These are phyloP conservation scores for Pythium phragmitis DNA, from an alignment of 352 stramenopile genomes.

Conservation along the genomic window DNA sequence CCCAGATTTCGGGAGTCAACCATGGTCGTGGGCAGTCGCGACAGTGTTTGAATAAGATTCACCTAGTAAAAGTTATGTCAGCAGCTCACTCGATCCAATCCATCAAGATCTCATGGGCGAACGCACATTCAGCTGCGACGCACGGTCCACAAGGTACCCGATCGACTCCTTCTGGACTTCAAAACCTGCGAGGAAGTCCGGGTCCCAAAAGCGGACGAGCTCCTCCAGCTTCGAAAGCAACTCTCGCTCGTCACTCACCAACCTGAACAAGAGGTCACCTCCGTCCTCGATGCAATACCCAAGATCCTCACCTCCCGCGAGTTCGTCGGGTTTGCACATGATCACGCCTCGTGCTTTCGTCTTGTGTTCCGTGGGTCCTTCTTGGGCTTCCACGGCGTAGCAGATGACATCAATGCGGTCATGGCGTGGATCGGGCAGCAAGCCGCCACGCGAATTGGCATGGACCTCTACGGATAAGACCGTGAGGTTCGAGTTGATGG, in stretches of 20 bases:
- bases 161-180: conserved; percentile 29
- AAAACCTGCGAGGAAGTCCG: conserved; percentile 28
- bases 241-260: conserved; percentile 31
- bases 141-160: conserved; percentile 23
- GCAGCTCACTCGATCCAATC: not conserved
- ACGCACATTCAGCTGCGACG: conserved; percentile 26
- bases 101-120: not conserved
- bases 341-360: conserved; percentile 55
- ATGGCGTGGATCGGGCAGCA: conserved; percentile 68
- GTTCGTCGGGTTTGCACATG: conserved; percentile 34
- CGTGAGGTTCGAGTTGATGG: conserved; percentile 68
- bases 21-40: conserved; percentile 25
- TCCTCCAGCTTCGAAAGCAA: conserved; percentile 21
- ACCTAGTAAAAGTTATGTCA: conserved; percentile 9
- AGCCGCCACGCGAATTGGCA: conserved; percentile 44
- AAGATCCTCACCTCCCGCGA: conserved; percentile 2
- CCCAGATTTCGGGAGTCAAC: conserved; percentile 32
- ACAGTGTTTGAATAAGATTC: conserved; percentile 37
- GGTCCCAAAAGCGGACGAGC: conserved; percentile 26
- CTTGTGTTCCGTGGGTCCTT: conserved; percentile 52
- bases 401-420: conserved; percentile 65
- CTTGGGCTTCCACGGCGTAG: conserved; percentile 74
- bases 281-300: conserved; percentile 27
- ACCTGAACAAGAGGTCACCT: conserved; percentile 17
- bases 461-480: conserved; percentile 80